Percentiles rank a stretch among this genome's conserved stretches.
These are phyloP conservation scores for Carex pumila DNA, from an alignment of 176 grass and related monocot species.

Conservation along the genomic window DNA sequence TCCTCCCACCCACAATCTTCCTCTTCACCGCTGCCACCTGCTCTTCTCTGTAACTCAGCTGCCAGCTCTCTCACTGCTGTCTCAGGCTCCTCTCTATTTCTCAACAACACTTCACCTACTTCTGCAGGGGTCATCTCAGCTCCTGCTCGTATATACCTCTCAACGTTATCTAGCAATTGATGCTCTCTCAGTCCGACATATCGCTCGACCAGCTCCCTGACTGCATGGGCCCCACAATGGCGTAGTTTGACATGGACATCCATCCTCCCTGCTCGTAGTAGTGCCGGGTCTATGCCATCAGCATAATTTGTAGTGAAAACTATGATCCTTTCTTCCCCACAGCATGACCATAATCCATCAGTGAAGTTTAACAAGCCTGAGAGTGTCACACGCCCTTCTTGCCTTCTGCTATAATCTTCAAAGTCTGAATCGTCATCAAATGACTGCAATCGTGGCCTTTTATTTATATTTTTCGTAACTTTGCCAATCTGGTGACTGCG, in stretches of 20 bases:
- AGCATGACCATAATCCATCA: conserved; percentile 95
- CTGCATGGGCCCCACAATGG: conserved; percentile 56
- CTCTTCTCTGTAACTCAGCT: conserved; percentile 48
- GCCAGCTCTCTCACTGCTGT: conserved; percentile 59
- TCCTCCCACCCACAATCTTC: conserved; percentile 42
- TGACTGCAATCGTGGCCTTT: conserved; percentile 34
- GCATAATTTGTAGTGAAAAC: conserved; percentile 97
- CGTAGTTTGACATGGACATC: conserved; percentile 87
- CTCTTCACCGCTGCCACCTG: not conserved
- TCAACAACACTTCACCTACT: conserved; percentile 77
- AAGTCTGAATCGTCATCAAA: conserved; percentile 48
- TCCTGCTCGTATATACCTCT: conserved; percentile 39
- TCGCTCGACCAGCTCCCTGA: conserved; percentile 58
- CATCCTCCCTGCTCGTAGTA: conserved; percentile 85
- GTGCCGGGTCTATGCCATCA: conserved; percentile 74
- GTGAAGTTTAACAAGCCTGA: conserved; percentile 94
- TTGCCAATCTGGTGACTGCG: conserved; percentile 1
- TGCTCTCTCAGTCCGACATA: conserved; percentile 49
- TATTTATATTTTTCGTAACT: conserved; percentile 28
- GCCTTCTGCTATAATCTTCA: conserved; percentile 21
- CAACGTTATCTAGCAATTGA: conserved; percentile 37
- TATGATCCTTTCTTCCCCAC: conserved; percentile 86
- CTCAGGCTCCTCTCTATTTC: conserved; percentile 69
- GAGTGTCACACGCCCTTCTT: conserved; percentile 56
- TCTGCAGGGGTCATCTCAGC: conserved; percentile 95